Base-by-base conservation (phyloP, 1,284 basidiomycete species). In the Melampsora larici-populina region DNA sequence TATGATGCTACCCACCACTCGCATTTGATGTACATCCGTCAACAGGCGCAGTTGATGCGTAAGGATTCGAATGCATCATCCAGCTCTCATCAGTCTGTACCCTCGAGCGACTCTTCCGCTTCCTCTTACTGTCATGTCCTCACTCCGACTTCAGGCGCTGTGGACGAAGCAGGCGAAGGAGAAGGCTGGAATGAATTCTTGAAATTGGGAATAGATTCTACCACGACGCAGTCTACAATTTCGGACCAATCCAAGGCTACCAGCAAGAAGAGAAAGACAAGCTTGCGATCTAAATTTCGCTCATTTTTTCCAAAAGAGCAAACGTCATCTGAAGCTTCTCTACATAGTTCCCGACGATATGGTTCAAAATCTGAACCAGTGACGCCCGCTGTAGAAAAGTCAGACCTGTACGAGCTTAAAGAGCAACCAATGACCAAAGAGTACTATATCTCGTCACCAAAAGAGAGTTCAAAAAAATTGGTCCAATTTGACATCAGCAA, bases 221-320 rank as follows among this genome's bases (percentile, higher is more conserved):
- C 21, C 55, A 60, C 55, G 8, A 24, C 55, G 8, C 55, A 60
- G 21, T 60, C 55, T 60, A 24, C 55, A 60, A 24, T 29, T 17
- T 11, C 29, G 9, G n/a, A 24, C 55, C 24, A 60, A 5, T 24
- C 1, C 55, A 29, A 60, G 55, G 9, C 29, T 29, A 29, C 55
- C 17, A 24, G 29, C 55, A 60, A 60, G 55, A 60, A 60, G 29
- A 18, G 24, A 24, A 24, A 29, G 29, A 26, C 55, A 11, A 29
- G 55, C 55, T 60, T 60, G 55, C n/a, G 13, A 29, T 60, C 55
- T 29, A 60, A 60, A 60, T 24, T 60, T 60, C 55, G 13, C 55
- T 24, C 26, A 8, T 60, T 60, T 18, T 29, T 11, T 29, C 29
- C 55, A 18, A 60, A 60, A 24, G 29, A 60, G 29, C 29, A 24